Evolutionary conservation across 441 rosid genomes (phyloP).

Genomic region (Dalechampia spathulata): DNA sequence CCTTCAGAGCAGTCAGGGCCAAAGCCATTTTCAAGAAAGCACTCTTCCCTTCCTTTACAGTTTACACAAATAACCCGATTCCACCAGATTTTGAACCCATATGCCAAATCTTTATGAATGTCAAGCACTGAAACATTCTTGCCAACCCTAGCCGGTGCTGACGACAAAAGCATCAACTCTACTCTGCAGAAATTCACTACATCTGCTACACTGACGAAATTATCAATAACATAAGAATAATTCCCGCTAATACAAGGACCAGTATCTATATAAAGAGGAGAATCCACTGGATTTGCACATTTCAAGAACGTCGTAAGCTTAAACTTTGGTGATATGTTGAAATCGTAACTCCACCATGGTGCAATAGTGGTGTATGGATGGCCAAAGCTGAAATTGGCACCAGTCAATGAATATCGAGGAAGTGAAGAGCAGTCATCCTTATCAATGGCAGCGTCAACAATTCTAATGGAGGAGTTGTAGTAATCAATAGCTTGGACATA

Average conservation of each 20-base stretch:
- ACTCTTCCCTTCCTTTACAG: slow-evolving; percentile 10
- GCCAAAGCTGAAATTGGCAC: neutral
- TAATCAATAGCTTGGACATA: slow-evolving; percentile 3
- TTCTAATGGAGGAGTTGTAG: neutral
- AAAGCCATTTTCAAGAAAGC: neutral
- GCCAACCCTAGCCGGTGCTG: neutral
- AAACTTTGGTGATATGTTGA: neutral
- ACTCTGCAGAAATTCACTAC: slow-evolving; percentile 8
- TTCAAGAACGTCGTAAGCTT: neutral
- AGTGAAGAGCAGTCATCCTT: slow-evolving; percentile 14
- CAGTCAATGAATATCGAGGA: slow-evolving; percentile 8
- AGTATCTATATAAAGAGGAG: slow-evolving; percentile 7
- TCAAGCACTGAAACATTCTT: slow-evolving; percentile 6
- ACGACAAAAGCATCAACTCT: slow-evolving; percentile 7
- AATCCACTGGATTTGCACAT: slow-evolving; percentile 1
- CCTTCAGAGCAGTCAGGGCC: slow-evolving; percentile 1
- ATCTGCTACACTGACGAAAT: slow-evolving; percentile 2
- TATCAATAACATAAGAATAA: slow-evolving; percentile 9
- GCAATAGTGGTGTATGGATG: neutral
- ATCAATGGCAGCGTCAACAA: neutral
- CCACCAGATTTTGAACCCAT: slow-evolving; percentile 11
- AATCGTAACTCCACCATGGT: neutral
- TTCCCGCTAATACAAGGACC: neutral
- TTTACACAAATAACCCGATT: neutral
- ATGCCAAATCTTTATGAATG: slow-evolving; percentile 5